Evolutionary conservation across 2,329 filamentous ascomycete species (phyloP).

Genomic region (Ilyonectria destructans): DNA sequence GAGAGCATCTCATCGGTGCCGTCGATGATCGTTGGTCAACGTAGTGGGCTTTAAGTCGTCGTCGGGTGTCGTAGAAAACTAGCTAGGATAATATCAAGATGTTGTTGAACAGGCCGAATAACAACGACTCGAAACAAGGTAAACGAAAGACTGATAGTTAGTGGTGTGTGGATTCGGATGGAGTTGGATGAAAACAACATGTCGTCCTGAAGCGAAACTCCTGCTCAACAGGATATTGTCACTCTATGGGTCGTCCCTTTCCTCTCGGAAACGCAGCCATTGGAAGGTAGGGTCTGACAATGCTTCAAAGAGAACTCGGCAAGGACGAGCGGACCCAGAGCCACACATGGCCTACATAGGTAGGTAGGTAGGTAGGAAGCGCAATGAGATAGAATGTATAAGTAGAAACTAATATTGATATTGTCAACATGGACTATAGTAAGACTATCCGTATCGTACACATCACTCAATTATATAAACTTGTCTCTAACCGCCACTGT

Average conservation of each 20-base stretch:
- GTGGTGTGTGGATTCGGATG: neutral
- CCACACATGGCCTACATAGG: too few species aligned
- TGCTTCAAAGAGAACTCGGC: neutral
- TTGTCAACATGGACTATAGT: conserved; percentile 27
- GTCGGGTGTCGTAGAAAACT: neutral
- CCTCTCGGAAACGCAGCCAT: neutral
- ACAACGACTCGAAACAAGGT: neutral
- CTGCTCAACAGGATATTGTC: neutral
- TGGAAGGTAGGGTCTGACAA: neutral
- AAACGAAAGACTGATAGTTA: neutral
- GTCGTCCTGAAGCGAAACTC: neutral
- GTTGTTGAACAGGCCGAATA: neutral
- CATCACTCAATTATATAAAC: conserved; percentile 29
- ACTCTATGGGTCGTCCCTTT: neutral
- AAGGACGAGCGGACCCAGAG: neutral
- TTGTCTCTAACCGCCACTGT: conserved; percentile 2
- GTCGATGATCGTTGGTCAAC: neutral
- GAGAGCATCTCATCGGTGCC: conserved; percentile 38
- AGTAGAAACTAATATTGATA: conserved; percentile 27
- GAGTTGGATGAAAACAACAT: neutral
- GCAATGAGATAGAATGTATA: neutral
- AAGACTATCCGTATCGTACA: conserved; percentile 33
- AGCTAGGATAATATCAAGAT: neutral
- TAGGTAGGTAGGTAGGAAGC: too few species aligned
- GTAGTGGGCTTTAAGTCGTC: neutral